Evolutionary conservation across 2,329 filamentous ascomycete genomes (phyloP).

Genomic region (Colletotrichum sp.): DNA sequence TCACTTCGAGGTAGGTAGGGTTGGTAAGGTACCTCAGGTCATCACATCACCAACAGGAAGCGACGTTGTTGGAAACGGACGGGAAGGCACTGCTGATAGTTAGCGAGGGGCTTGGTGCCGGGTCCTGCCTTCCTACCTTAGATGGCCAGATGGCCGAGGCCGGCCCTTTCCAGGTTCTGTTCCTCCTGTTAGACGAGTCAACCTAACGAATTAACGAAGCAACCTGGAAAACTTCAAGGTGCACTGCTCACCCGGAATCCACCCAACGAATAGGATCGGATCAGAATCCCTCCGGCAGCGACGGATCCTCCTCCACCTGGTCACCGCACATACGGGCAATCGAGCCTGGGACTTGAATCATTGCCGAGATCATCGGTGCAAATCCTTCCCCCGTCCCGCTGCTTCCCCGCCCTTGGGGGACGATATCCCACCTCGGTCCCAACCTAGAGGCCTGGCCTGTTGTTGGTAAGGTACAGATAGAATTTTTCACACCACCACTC

Average conservation of each 20-base stretch:
- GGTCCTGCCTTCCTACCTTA: neutral
- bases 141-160: neutral
- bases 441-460: neutral
- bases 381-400: neutral
- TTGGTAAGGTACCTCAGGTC: neutral
- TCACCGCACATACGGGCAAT: neutral
- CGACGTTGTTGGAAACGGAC: neutral
- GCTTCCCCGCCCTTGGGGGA: neutral
- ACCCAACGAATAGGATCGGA: neutral
- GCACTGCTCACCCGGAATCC: neutral
- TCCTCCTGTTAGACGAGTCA: neutral
- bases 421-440: neutral
- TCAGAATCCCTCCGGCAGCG: neutral
- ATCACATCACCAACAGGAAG: neutral
- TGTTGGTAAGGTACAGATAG: neutral
- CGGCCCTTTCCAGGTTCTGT: neutral
- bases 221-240: neutral
- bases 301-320: neutral
- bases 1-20: neutral
- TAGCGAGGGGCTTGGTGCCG: neutral
- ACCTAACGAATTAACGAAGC: neutral
- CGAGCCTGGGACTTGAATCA: neutral
- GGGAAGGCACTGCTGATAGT: neutral
- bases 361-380: neutral
- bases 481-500: neutral